These are phyloP conservation scores for Blastobotrys apis DNA, from an alignment of 1,139 yeast genomes.

Conservation along the genomic window DNA sequence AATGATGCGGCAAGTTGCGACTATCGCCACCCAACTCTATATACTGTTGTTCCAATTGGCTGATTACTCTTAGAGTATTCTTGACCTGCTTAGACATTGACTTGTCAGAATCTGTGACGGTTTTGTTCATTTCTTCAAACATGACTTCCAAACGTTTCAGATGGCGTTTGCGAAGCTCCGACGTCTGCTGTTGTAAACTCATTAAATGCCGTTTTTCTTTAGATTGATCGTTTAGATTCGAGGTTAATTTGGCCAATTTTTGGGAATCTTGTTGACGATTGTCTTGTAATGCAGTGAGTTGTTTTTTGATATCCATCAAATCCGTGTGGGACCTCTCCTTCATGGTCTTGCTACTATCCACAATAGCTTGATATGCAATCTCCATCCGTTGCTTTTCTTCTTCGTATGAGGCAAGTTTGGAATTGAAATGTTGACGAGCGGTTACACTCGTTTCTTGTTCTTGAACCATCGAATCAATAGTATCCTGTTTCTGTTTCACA, in stretches of 20 bases:
- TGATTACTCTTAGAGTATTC: slow-evolving; percentile 15
- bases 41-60: slow-evolving; percentile 16
- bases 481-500: slow-evolving; percentile 12
- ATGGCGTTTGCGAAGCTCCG: slow-evolving; percentile 22
- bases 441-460: slow-evolving; percentile 8
- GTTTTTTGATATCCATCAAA: slow-evolving; percentile 19
- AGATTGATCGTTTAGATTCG: slow-evolving; percentile 18
- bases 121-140: slow-evolving; percentile 21
- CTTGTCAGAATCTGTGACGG: slow-evolving; percentile 16
- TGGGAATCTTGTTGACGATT: slow-evolving; percentile 21
- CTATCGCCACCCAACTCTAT: slow-evolving; percentile 14
- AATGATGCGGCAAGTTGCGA: background rate
- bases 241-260: slow-evolving; percentile 18
- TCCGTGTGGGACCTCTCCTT: slow-evolving; percentile 22
- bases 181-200: slow-evolving; percentile 22
- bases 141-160: slow-evolving; percentile 20
- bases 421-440: slow-evolving; percentile 12
- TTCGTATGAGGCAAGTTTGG: slow-evolving; percentile 12
- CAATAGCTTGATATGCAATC: slow-evolving; percentile 24
- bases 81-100: slow-evolving; percentile 12
- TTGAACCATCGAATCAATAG: slow-evolving; percentile 15
- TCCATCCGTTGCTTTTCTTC: slow-evolving; percentile 25
- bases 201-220: slow-evolving; percentile 22
- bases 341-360: slow-evolving; percentile 22
- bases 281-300: slow-evolving; percentile 16